Evolutionary conservation across 768 basidiomycete species (phyloP), one percentile per base, ranked within the genome.

Genomic region (Tremella mesenterica): DNA sequence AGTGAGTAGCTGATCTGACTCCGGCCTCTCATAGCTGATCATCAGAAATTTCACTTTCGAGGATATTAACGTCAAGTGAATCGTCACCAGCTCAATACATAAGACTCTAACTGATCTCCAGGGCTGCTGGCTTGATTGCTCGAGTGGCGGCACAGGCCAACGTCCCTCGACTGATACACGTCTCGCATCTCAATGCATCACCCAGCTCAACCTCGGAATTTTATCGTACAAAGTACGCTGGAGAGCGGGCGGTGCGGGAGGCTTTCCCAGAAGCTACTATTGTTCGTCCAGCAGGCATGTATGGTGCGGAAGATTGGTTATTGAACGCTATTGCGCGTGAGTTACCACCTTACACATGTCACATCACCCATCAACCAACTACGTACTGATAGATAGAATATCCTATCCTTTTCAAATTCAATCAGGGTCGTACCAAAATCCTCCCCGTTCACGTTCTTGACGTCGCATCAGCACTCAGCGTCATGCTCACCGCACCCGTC

Each of bases 381-480:
- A n/a, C n/a, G n/a, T 28, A 21, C 52, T 28, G 13, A 48, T 27
- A 31, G 53, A 3, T 54, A 92, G 91, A 81, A 60, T 92, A 86
- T 81, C 85, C 92, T 13, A 84, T 89, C 55, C 85, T 87, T 80
- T 97, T 85, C 88, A 86, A 87, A 71, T 79, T 97, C 57, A 99
- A 99, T 78, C 75, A 85, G 65, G 87, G 82, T 31, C 76, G 85
- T 73, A 92, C 95, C 21, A 82, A 81, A 75, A 82, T 87, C 73
- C 85, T 89, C 29, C 95, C 95, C 0, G 88, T 86, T 43, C 91
- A 96, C 79, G 88, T 95, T 21, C 74, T 92, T 66, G 92, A 99
- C 67, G 88, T 97, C 52, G 93, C 95, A 9, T 85, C 92, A 73
- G 92, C 83, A 4, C 79, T 97, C 50, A 87, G 88, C 76, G 75